Base-by-base conservation (phyloP, 176 grass and related monocot species). In the Chloris gayana region DNA sequence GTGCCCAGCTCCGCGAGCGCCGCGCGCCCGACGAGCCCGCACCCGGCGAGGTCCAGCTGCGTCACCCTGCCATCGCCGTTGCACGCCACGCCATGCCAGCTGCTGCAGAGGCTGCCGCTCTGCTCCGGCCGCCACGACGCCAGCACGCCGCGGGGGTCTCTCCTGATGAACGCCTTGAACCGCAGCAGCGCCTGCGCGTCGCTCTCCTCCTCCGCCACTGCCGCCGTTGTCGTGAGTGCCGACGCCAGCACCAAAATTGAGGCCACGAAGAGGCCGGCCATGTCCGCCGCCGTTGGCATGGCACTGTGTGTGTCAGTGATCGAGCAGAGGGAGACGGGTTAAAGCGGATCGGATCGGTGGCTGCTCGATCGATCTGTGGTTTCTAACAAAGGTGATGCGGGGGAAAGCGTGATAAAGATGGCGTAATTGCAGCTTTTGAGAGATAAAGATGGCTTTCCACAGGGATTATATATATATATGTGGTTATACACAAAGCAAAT, bases 11-110 rank as follows among this genome's bases (percentile, higher is more conserved):
- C 59, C 14, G 60, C 67, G 14, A 98, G 19, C 37, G 83, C 82
- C 1, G 75, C 70, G 38, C 29, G 78, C 4, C 85, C 92, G 1
- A 74, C 72, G 31, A 98, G 95, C 64, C 35, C 67, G 74, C 70
- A 69, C 11, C 73, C 66, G 54, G 73, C 85, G 76, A 98, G 95
- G 82, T 94, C 78, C 62, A 98, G 86, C 60, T 39, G 24, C 34
- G 56, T 86, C 39, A 90, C 88, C 83, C 95, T 87, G 4, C 88
- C 83, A 10, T 78, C 74, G 47, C 22, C 80, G 83, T 81, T 54
- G 70, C 95, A 98, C 39, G 86, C 57, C 58, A 98, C 88, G 12
- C 95, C 95, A 37, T 82, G 78, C 95, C 95, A 98, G 54, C 34
- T 83, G 77, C 95, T 83, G 77, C 95, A 98, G 3, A 84, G 64